phyloP scores from a whole-genome alignment of 2,329 filamentous ascomycete species.

The Chaetomium olivaceum region DNA sequence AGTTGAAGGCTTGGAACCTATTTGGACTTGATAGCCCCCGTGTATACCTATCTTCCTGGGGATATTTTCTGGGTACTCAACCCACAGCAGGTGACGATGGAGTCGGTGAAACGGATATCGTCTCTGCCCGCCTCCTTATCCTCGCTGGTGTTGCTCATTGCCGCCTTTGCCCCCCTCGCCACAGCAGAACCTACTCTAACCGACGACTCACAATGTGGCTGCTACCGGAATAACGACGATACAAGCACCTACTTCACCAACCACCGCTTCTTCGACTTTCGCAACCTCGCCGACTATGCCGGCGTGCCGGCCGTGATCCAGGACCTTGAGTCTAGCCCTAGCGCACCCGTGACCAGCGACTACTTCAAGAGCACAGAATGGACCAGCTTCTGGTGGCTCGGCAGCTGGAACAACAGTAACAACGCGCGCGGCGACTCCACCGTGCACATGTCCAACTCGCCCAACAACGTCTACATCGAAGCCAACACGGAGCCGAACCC shows the following conservation, averaged over 20 bases:
- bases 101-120: constrained; percentile 8
- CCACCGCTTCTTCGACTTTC: constrained; percentile 54
- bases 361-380: constrained; percentile 44
- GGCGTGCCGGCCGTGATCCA: constrained; percentile 39
- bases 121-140: constrained; percentile 19
- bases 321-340: constrained; percentile 35
- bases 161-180: constrained; percentile 21
- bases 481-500: constrained; percentile 45
- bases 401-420: constrained; percentile 45
- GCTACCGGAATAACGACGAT: constrained; percentile 51
- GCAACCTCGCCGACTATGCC: constrained; percentile 44
- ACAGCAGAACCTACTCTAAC: constrained; percentile 29
- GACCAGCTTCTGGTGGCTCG: constrained; percentile 42
- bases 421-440: constrained; percentile 34
- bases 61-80: not conserved
- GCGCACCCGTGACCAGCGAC: constrained; percentile 40
- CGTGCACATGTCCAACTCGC: constrained; percentile 44
- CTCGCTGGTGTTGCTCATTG: constrained; percentile 28
- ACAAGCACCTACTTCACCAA: constrained; percentile 46
- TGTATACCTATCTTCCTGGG: not conserved
- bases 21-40: not conserved
- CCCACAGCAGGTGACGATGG: constrained; percentile 13
- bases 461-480: constrained; percentile 51
- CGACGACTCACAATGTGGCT: constrained; percentile 45
- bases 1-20: not conserved